Conservation (phyloP, 352 stramenopile species). For the Pythium utonaiense region DNA sequence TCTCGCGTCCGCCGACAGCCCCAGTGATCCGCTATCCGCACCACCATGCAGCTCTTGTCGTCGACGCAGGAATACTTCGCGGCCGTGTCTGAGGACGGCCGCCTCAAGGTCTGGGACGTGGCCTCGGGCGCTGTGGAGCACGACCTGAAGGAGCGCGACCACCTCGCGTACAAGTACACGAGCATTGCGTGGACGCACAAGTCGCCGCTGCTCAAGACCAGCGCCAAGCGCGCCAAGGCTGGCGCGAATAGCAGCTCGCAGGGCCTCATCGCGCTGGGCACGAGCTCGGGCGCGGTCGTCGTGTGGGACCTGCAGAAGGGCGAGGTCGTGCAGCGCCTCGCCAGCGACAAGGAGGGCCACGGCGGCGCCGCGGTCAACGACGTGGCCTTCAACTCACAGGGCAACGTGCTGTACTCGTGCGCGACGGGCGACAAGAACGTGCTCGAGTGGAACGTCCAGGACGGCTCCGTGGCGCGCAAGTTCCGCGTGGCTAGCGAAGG, state of each 20-base stretch:
- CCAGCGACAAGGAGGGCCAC: conserved; percentile 43
- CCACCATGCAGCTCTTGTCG: conserved; percentile 67
- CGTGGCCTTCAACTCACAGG: conserved; percentile 69
- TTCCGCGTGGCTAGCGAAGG: conserved; percentile 57
- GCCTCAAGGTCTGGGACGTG: conserved; percentile 82
- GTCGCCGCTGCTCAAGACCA: conserved; percentile 35
- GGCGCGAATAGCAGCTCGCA: conserved; percentile 32
- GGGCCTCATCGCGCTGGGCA: conserved; percentile 68
- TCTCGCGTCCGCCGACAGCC: conserved; percentile 9
- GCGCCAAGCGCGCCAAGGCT: conserved; percentile 46
- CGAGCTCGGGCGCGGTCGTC: conserved; percentile 58
- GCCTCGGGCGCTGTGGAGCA: conserved; percentile 60
- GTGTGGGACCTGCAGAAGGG: conserved; percentile 72
- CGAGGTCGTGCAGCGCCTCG: conserved; percentile 59
- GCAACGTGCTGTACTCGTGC: conserved; percentile 62
- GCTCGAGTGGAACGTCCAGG: conserved; percentile 71
- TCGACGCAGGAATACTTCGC: conserved; percentile 74
- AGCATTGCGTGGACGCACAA: conserved; percentile 60
- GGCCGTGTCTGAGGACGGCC: conserved; percentile 76
- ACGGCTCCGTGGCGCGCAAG: conserved; percentile 48
- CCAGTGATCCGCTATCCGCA: neutral
- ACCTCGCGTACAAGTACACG: conserved; percentile 84
- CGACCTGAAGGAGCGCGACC: conserved; percentile 80
- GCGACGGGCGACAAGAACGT: conserved; percentile 67
- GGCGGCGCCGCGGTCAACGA: conserved; percentile 42